Evolutionary conservation across 352 stramenopile species (phyloP), one percentile per base, ranked within the genome.

Genomic region (Phytophthora capsici): DNA sequence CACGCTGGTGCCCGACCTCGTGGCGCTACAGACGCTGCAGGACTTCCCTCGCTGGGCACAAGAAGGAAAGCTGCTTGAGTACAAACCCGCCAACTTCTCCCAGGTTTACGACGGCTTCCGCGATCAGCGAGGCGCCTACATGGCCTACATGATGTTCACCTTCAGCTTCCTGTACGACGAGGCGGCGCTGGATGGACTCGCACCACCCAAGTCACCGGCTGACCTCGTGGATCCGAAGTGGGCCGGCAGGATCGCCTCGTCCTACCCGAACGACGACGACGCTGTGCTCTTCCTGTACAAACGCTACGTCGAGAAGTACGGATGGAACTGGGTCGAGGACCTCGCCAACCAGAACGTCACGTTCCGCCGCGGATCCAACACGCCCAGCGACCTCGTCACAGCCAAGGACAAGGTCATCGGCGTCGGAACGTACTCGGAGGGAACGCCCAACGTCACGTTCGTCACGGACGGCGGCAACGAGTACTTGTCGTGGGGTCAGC

Each of bases 201-300:
- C 25, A 28, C 25, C 25, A 6, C 25, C 25, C 25, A 28, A 28
- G 13, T 49, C 72, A 84, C 50, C 56, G 17, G 48, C 51, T 9
- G 69, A 80, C 44, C 40, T 86, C n/a, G 49, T 60, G 4, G 57
- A 81, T 34, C 53, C 75, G 7, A 57, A 74, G 26, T 83, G 69
- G 40, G 56, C 64, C 16, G 64, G 59, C 36, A 34, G 75, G n/a
- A 84, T 85, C 73, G 73, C 76, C 26, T 84, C 76, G 2, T 56
- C 75, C 5, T 85, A 85, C 56, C 76, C 76, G 14, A 63, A 85
- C 48, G 78, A 85, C 58, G 76, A 84, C 40, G 76, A 82, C 17
- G 73, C 78, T 0, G 59, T 73, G 20, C 44, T 85, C 13, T 88
- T 41, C 36, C 10, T 41, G 5, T 41, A 41, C n/a, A 13, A 79